Evolutionary conservation across 2,329 filamentous ascomycete species (phyloP), one percentile per base, ranked within the genome.

Genomic region (Hymenoscyphus occultus): DNA sequence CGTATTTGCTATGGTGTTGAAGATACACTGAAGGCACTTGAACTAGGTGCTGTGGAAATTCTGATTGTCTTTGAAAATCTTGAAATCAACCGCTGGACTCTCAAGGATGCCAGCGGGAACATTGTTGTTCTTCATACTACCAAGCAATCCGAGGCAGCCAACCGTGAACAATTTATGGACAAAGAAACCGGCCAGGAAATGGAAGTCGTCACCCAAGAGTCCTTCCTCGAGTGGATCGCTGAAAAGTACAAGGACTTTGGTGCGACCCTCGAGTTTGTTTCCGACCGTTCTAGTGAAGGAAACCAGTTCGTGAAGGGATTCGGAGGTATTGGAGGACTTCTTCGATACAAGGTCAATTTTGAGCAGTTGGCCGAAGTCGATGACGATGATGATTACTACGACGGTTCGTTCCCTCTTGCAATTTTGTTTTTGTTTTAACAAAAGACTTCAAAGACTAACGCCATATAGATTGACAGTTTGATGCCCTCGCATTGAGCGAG

Each of bases 281-380:
- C 95, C 59, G 96, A 99, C 78, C 90, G 93, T 71, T 98, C 94
- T 67, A 96, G 92, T 67, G 95, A 99, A 82, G 95, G 95, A 77
- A 99, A 99, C 82, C 95, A 99, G 83, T 99, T 99, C 81, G 95
- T 99, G 76, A 98, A 97, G 84, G 95, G 95, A 70, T 99, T 99
- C 77, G 95, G 95, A 89, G 95, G 95, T 76, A 97, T 99, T 74
- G 95, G 95, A 72, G 94, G 94, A 70, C 90, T 99, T 76, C 88
- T 99, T 77, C 93, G 95, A 74, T 99, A 99, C 88, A 97, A 97
- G 84, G 92, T 99, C 84, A 99, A 99, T 84, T 99, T 99, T 82
- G 96, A 99, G 82, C 96, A 99, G 81, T 86, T 99, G 80, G 90
- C 90, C 79, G 95, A 98, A 78, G 85, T 90, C 76, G 88, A 90